These are phyloP conservation scores for Trametes hirsuta DNA, from an alignment of 1,284 basidiomycete species.

Conservation along the genomic window DNA sequence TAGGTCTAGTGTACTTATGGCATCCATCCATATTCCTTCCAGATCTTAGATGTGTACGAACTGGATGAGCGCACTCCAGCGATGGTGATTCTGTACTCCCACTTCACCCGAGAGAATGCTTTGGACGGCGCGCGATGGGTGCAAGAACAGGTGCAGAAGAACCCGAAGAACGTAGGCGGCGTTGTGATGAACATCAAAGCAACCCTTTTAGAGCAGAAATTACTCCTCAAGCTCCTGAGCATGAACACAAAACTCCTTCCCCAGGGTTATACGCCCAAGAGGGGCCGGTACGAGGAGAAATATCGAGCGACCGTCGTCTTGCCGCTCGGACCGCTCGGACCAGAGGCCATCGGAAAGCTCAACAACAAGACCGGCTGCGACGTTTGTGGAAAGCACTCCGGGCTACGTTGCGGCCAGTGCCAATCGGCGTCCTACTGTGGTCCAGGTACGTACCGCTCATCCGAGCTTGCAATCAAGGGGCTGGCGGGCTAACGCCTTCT, in stretches of 20 bases:
- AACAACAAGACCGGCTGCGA: constrained; percentile 41
- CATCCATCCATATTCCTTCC: neutral
- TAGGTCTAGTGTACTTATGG: neutral
- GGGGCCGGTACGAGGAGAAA: constrained; percentile 27
- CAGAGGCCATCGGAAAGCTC: constrained; percentile 41
- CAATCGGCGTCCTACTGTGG: constrained; percentile 43
- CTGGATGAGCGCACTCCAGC: constrained; percentile 36
- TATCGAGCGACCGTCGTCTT: constrained; percentile 42
- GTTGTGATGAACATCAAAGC: constrained; percentile 21
- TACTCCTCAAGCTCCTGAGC: constrained; percentile 37
- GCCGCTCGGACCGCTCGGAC: constrained; percentile 42
- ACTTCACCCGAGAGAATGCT: constrained; percentile 22
- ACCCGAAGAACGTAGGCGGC: neutral
- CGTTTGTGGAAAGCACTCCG: constrained; percentile 40
- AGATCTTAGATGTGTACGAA: constrained; percentile 33
- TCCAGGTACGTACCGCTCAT: constrained; percentile 27
- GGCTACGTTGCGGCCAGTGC: constrained; percentile 41
- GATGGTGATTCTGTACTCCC: constrained; percentile 36
- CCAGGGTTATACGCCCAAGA: constrained; percentile 28
- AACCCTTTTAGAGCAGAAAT: constrained; percentile 39
- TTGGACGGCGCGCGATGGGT: constrained; percentile 21
- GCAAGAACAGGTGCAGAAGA: constrained; percentile 8
- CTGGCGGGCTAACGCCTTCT: no score
- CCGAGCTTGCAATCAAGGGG: no score
- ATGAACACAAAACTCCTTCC: constrained; percentile 40